Base-by-base conservation (phyloP, 352 stramenopile species). In the Pythium volutum region DNA sequence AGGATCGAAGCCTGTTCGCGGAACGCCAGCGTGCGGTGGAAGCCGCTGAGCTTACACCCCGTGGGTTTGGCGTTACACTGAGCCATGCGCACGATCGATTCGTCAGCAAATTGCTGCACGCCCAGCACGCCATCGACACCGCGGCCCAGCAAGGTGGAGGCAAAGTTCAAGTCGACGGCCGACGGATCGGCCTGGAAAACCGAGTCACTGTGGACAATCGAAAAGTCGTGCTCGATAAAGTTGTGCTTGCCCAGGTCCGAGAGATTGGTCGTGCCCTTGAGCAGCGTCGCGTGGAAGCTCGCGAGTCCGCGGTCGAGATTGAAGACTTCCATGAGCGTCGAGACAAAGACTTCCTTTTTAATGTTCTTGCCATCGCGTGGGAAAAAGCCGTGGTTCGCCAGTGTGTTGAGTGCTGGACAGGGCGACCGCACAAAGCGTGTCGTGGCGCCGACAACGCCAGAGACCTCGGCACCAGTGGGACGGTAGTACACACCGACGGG, bases 171-270 rank as follows among this genome's bases (percentile, higher is more conserved):
- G 49, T 75, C 74, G 9, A 66, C 69, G n/a, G 45, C 39, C 29
- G 67, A 61, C 5, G 75, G 71, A 56, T 83, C 67, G 41, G 54
- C 34, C 27, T 66, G 74, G 58, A 64, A 76, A 52, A 71, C 71
- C 11, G 62, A 64, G 45, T 84, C 75, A 2, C 58, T 55, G 51
- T 80, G 75, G 15, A 65, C 67, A 16, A 87, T 51, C 25, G 77
- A 87, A 34, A 71, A 74, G 29, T 87, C 77, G 51, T 82, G 77
- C 50, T 84, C 77, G 38, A 81, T 73, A 15, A 63, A 69, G 65
- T 79, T 81, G 71, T 84, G 77, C 12, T 55, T 72, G 52, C 63
- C 43, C 15, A 87, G 68, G 36, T 78, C 71, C n/a, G 58, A 55
- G 0, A 89, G 66, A n/a, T 68, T 69, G 23, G 85, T 79, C 25